Evolutionary conservation across 1,284 basidiomycete species (phyloP).

Genomic region (Anthracocystis panici-leucophaei): DNA sequence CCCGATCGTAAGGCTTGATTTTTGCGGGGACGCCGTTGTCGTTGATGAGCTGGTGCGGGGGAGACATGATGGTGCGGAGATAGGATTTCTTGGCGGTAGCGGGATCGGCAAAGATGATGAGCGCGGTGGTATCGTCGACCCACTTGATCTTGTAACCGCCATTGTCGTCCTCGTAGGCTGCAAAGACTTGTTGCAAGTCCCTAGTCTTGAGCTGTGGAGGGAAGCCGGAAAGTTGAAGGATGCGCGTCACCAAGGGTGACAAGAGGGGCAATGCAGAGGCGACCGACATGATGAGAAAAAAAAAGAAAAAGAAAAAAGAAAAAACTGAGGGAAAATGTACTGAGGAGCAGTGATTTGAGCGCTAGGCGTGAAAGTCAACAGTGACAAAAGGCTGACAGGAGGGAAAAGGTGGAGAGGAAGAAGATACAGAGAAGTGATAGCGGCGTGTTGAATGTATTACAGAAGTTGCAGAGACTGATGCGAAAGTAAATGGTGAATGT

Average conservation of each 20-base stretch:
- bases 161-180: conserved; percentile 84
- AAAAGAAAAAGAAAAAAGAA: too few relatives aligned
- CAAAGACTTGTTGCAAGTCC: conserved; percentile 91
- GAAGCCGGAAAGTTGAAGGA: conserved; percentile 90
- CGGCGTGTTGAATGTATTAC: neutral
- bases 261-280: conserved; percentile 56
- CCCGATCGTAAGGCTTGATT: conserved; percentile 91
- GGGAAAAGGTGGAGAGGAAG: neutral
- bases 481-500: too few relatives aligned
- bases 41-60: conserved; percentile 73
- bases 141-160: conserved; percentile 99
- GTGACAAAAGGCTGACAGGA: too few relatives aligned
- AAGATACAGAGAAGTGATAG: neutral
- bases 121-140: conserved; percentile 93
- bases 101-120: conserved; percentile 87
- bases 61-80: conserved; percentile 81
- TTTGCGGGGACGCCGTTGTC: conserved; percentile 71
- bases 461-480: neutral
- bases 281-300: conserved; percentile 37
- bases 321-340: too few relatives aligned
- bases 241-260: conserved; percentile 93
- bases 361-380: too few relatives aligned
- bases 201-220: conserved; percentile 95
- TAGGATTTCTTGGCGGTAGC: conserved; percentile 88
- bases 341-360: neutral